Base-by-base conservation (phyloP, 768 basidiomycete genomes). In the Boletus subparvulus region DNA sequence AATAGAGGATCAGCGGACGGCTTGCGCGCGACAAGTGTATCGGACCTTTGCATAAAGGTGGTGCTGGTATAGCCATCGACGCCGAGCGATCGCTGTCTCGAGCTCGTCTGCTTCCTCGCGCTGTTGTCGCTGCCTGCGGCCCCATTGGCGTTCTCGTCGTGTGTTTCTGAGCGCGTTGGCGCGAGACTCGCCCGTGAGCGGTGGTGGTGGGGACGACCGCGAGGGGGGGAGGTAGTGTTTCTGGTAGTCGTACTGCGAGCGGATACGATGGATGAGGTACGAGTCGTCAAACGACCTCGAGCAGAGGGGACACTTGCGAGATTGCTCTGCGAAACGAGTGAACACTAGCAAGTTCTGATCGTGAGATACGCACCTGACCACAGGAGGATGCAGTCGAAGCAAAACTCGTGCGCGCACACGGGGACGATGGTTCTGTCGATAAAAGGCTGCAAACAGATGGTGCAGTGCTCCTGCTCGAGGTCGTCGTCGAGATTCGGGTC, bases 341-440 rank as follows among this genome's bases (percentile, higher is more conserved):
- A 51, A 41, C 33, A 8, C 4, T 6, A 28, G 28, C 28, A 28
- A 28, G 0, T 7, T 28, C 14, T 28, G 6, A 21, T 36, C 14
- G 21, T 21, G 16, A 13, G 26, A 21, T n/a, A 74, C 81, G 61
- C 57, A 90, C 90, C 87, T 51, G 89, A 82, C 94, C 94, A 96
- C 1, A 94, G 73, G 46, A 88, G 75, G 24, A 97, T 78, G 69
- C 94, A 98, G 54, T 92, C 90, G 61, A 96, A 96, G 65, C 94
- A 98, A 66, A 95, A 95, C 66, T 91, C 89, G 76, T 98, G 94
- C 2, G 91, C 89, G 71, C 94, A 97, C 9, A 77, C 80, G 2
- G 93, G 91, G 26, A 96, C 77, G 39, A 95, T 80, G 0, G 94
- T 89, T 44, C 89, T 77, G 74, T 97, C 92, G 14, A 79, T 75